Base-by-base conservation (phyloP, 257 asterid species). In the Scutellaria baicalensis region DNA sequence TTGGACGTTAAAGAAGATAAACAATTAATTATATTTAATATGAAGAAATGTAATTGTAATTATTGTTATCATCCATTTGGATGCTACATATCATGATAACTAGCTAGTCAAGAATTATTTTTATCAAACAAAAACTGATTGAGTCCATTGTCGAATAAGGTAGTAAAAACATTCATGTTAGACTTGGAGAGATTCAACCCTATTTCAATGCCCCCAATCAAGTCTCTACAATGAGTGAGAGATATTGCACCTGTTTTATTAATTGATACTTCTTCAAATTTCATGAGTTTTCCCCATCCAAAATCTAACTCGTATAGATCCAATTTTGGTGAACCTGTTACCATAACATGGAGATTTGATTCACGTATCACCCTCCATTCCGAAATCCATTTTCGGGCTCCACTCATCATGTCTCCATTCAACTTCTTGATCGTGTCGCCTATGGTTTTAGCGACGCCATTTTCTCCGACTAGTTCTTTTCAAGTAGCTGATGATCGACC, bases 261-360 rank as follows among this genome's bases (percentile, higher is more conserved):
- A 17, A 80, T 74, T 3, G 87, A 77, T 4, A 79, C 68, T 16
- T 83, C 87, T 59, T 83, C 87, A 0, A 83, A 67, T 59, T 83
- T 80, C 7, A 33, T 17, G 16, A 81, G 83, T 16, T 56, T 68
- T 47, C 87, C 87, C 87, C 84, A 79, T 58, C 87, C 85, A n/a
- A 83, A 83, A 74, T 83, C 85, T 66, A 80, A 42, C n/a, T 64
- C 75, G 1, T 83, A 80, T 0, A 68, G 59, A 8, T 17, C 77
- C 73, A 83, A 1, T 27, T 80, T 83, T 1, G 87, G 87, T 10
- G 87, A 83, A 40, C 87, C 87, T 58, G 59, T 65, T 16, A 83
- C 67, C 56, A 8, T 68, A 0, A 83, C 33, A 64, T 80, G 83
- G 54, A 57, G 78, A 66, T 80, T 79, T 62, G 86, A 79, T 6